These are phyloP conservation scores for Tillandsia fasciculata DNA, from an alignment of 176 grass and related monocot species.

Conservation along the genomic window DNA sequence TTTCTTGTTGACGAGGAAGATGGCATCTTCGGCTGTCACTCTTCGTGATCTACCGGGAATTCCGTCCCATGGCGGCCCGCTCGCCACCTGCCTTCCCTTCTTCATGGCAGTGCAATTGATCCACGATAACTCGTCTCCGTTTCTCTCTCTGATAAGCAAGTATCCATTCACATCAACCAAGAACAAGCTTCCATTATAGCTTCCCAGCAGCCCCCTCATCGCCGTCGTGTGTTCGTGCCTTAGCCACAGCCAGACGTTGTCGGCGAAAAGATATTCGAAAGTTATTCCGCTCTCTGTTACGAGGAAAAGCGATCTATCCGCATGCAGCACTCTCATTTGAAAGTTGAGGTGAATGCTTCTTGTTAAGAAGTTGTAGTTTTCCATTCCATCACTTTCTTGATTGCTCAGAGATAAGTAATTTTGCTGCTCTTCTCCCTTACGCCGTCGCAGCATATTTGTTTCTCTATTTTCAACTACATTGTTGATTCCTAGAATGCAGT, in stretches of 20 bases:
- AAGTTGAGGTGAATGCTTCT: constrained; percentile 68
- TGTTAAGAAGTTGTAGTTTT: constrained; percentile 70
- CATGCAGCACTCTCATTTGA: constrained; percentile 64
- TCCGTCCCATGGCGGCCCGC: constrained; percentile 87
- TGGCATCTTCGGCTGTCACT: constrained; percentile 51
- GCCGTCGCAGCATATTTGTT: constrained; percentile 39
- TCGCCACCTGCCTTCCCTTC: constrained; percentile 59
- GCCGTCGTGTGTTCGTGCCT: constrained; percentile 63
- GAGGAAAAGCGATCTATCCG: constrained; percentile 72
- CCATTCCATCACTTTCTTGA: constrained; percentile 26
- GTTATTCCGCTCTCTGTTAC: constrained; percentile 61
- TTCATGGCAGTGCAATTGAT: constrained; percentile 91
- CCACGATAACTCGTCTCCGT: constrained; percentile 61
- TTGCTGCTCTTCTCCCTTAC: constrained; percentile 46
- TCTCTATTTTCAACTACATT: constrained; percentile 5
- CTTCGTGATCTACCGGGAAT: constrained; percentile 39
- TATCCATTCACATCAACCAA: constrained; percentile 64
- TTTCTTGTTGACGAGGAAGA: constrained; percentile 90
- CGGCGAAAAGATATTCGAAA: constrained; percentile 74
- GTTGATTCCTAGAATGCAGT: constrained; percentile 67
- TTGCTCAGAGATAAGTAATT: constrained; percentile 34
- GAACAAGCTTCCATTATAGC: constrained; percentile 90
- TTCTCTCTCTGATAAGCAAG: constrained; percentile 89
- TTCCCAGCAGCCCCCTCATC: constrained; percentile 68
- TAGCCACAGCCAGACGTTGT: constrained; percentile 86